Evolutionary conservation across 768 basidiomycete genomes (phyloP), one percentile per base, ranked within the genome.

Genomic region (Mycena leptocephala): DNA sequence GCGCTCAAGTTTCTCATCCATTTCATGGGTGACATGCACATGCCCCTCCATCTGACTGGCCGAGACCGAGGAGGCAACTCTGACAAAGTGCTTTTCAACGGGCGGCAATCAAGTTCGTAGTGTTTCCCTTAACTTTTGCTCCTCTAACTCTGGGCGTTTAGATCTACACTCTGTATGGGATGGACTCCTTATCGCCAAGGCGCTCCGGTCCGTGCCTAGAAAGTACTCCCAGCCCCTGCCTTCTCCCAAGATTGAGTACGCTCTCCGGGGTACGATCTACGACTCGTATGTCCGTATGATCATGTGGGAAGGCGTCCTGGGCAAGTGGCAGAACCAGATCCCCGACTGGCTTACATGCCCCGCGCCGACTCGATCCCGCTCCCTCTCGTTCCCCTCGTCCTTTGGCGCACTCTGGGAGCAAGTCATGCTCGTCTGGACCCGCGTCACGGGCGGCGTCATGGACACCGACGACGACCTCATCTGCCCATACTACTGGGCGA

Each of bases 101-200:
- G 91, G 0, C 88, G 94, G 33, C 84, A 88, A 63, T 95, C 92
- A 39, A 96, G 95, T 96, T 76, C 77, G 94, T 81, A 13, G 53
- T 28, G 14, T 22, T 33, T 32, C 37, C 32, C 22, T 66, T 41
- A 55, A 24, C 43, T n/a, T n/a, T n/a, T 70, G 62, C 69, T 46
- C 72, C 30, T 3, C 22, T 62, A 48, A 26, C 30, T 24, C 61
- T 41, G 69, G 55, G 75, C 65, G 33, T 53, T n/a, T 64, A 88
- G 96, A 96, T 82, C 88, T 99, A 2, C 97, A 98, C 83, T 93
- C 95, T 2, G 88, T 96, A 0, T 99, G 97, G 98, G 97, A 99
- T 81, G 86, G 87, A 22, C 87, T 92, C 35, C 90, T 99, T 67
- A 93, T 98, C 80, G 93, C 96, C 6, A 94, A 97, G 84, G 91